These are phyloP conservation scores for Ajuga chamaepitys DNA, from an alignment of 257 asterid species.

Conservation along the genomic window DNA sequence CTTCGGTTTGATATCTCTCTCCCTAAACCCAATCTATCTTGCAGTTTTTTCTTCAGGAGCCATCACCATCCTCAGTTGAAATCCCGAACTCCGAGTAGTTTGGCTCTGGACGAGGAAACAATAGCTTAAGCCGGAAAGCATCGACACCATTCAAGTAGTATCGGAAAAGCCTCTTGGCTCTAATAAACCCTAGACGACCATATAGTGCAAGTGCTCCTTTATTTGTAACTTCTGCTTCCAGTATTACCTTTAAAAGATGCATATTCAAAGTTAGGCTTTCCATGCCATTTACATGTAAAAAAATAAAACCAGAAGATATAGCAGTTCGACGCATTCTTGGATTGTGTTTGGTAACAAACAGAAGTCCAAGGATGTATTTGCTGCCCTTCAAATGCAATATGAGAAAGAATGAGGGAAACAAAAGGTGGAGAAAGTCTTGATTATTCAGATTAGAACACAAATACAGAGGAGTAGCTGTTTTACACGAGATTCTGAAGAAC, in stretches of 20 bases:
- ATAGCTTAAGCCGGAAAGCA: conserved; percentile 84
- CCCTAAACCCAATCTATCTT: conserved; percentile 6
- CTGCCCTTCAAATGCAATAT: background rate
- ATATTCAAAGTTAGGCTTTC: background rate
- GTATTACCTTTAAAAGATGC: conserved; percentile 50
- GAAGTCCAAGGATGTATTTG: background rate
- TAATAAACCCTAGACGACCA: conserved; percentile 85
- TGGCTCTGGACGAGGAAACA: conserved; percentile 59
- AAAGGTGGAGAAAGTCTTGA: background rate
- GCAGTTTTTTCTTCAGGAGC: conserved; percentile 12
- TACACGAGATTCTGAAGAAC: background rate
- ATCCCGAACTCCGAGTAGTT: conserved; percentile 23
- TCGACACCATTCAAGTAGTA: conserved; percentile 94
- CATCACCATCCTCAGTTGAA: conserved; percentile 21
- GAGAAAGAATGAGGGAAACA: background rate
- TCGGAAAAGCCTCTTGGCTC: conserved; percentile 90
- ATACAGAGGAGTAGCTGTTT: background rate
- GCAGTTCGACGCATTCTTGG: conserved; percentile 1
- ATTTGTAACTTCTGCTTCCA: conserved; percentile 96
- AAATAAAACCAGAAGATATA: background rate
- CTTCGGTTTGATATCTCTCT: background rate
- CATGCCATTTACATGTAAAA: background rate
- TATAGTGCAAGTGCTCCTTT: conserved; percentile 91
- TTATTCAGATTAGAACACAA: background rate
- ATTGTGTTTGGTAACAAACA: background rate